Evolutionary conservation across 805 yeast genomes (phyloP), one percentile per base, ranked within the genome.

Genomic region (Myxozyma geophila): DNA sequence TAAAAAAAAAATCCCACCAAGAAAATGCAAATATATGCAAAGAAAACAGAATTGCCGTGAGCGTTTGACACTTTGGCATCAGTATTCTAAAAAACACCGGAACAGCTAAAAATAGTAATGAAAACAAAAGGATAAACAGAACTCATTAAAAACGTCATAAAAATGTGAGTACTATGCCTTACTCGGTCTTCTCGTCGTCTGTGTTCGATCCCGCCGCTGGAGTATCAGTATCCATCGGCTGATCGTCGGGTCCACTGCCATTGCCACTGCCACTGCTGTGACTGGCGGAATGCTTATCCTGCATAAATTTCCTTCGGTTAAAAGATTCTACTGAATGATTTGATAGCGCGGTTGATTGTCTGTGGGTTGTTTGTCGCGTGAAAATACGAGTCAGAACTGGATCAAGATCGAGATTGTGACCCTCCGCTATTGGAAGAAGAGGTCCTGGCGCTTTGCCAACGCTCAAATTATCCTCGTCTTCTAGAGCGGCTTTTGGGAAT

Each of bases 381-480:
- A 55, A 48, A n/a, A 54, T 48, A 8, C 53, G 59, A 44, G 57
- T 41, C 8, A 53, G 48, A 41, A 53, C 48, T n/a, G 57, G 57
- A 41, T 53, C 57, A 28, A 53, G 48, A 4, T 43, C 48, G 28
- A 53, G 48, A 10, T 33, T 21, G 48, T 41, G 57, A 13, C 57
- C 57, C 43, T 58, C 66, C 1, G 47, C 37, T 12, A 58, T 36
- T 8, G 66, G 66, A 7, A 62, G 54, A 7, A 62, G n/a, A n/a
- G 66, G 57, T 7, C 47, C 55, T 19, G 48, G 58, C 6, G 44
- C 47, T 28, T 49, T 54, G 9, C 60, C 53, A 17, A 46, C 56
- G 44, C 58, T 58, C 19, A 62, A 33, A 41, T 53, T 53, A 28
- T 47, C 54, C 19, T 80, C 82, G 49, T 74, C 77, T 10, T 74